These are phyloP conservation scores for Plantago elongata DNA, from an alignment of 257 asterid species.

Conservation along the genomic window DNA sequence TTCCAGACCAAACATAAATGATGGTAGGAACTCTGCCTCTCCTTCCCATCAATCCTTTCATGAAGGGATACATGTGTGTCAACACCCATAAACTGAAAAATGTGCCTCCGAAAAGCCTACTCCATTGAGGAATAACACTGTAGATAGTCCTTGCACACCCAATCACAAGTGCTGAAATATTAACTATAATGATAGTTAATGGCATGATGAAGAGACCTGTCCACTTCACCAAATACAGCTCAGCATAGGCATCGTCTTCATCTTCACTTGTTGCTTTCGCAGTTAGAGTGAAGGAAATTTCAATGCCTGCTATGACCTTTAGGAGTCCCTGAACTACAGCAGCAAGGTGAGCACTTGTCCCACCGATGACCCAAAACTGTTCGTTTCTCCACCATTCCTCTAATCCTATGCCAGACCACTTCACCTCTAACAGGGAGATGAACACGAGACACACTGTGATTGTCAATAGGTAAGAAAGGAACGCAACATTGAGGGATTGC, in stretches of 20 bases:
- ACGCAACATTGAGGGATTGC: slow-evolving; percentile 43
- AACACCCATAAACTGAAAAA: slow-evolving; percentile 94
- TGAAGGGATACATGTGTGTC: slow-evolving; percentile 83
- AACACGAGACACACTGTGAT: slow-evolving; percentile 57
- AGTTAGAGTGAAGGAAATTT: slow-evolving; percentile 78
- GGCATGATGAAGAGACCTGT: slow-evolving; percentile 77
- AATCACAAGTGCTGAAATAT: slow-evolving; percentile 60
- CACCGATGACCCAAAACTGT: slow-evolving; percentile 95
- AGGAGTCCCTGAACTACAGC: slow-evolving; percentile 89
- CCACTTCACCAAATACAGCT: slow-evolving; percentile 77
- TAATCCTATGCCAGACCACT: slow-evolving; percentile 85
- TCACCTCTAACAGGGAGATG: slow-evolving; percentile 86
- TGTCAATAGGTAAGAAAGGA: slow-evolving; percentile 60
- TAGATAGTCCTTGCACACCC: slow-evolving; percentile 63
- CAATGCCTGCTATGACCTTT: slow-evolving; percentile 81
- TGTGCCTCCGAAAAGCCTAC: slow-evolving; percentile 75
- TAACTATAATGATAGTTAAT: slow-evolving; percentile 48
- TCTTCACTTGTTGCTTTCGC: slow-evolving; percentile 69
- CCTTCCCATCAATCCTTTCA: slow-evolving; percentile 91
- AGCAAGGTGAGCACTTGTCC: slow-evolving; percentile 75
- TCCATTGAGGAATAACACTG: slow-evolving; percentile 88
- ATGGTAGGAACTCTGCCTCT: slow-evolving; percentile 80
- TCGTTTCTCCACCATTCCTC: slow-evolving; percentile 97
- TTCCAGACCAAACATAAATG: slow-evolving; percentile 83
- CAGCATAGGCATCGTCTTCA: slow-evolving; percentile 72